These are phyloP conservation scores for Aspergillus avenaceus DNA, from an alignment of 495 filamentous ascomycete genomes.

Conservation along the genomic window DNA sequence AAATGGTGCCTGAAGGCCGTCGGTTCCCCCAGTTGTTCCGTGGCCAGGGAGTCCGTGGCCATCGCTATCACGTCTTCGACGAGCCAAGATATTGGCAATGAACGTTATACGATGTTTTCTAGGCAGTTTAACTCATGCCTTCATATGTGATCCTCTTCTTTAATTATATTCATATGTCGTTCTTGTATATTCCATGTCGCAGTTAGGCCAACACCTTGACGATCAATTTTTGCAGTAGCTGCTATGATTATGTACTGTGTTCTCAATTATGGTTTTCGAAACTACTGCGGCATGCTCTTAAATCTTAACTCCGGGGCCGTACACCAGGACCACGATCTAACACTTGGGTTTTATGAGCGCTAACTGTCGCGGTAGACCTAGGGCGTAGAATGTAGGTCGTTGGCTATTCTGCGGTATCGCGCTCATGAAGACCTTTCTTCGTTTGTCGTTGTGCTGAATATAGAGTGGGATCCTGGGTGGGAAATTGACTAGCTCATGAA, in stretches of 20 bases:
- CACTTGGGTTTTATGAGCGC: no score
- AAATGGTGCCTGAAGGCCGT: conserved; percentile 67
- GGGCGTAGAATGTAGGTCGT: no score
- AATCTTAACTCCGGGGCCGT: no score
- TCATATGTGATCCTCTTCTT: not conserved
- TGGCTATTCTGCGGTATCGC: no score
- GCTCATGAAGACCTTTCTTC: no score
- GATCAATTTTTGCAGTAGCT: not conserved
- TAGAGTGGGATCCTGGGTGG: no score
- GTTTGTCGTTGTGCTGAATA: no score
- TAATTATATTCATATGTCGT: not conserved
- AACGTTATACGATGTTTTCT: not conserved
- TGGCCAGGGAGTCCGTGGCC: conserved; percentile 82
- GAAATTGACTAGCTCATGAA: no score
- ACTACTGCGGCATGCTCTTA: not conserved
- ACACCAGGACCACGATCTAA: no score
- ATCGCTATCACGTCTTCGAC: conserved; percentile 94
- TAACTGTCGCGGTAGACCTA: no score
- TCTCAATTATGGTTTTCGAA: not conserved
- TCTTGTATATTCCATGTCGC: conserved; percentile 3
- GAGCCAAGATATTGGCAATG: conserved; percentile 74
- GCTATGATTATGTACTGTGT: conserved; percentile 4
- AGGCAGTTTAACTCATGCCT: not conserved
- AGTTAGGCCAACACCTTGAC: not conserved
- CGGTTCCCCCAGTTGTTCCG: conserved; percentile 86